These are phyloP conservation scores for Bipolaris sorokiniana DNA, from an alignment of 2,329 filamentous ascomycete species.

Conservation along the genomic window DNA sequence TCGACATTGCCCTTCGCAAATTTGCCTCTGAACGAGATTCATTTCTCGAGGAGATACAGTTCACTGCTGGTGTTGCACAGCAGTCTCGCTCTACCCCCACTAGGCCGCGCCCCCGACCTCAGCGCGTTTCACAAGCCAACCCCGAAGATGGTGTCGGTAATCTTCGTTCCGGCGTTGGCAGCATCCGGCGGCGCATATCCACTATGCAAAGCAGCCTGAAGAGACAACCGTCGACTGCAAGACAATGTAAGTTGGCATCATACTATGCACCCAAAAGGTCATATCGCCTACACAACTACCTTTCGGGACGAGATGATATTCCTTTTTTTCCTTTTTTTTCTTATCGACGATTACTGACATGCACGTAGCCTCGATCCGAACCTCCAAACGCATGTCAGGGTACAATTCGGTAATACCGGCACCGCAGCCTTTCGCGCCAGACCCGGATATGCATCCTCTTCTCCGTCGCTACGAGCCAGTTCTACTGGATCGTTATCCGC, in stretches of 20 bases:
- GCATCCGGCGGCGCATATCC: conserved; percentile 89
- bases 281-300: not conserved
- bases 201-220: conserved; percentile 92
- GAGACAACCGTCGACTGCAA: conserved; percentile 77
- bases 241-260: conserved; percentile 67
- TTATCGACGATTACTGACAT: conserved; percentile 32
- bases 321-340: conserved; percentile 27
- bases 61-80: conserved; percentile 75
- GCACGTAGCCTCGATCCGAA: conserved; percentile 68
- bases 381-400: conserved; percentile 87
- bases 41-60: conserved; percentile 89
- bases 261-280: not conserved
- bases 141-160: conserved; percentile 61
- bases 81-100: conserved; percentile 59
- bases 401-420: conserved; percentile 98
- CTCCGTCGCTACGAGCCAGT: conserved; percentile 95
- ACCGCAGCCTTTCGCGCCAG: conserved; percentile 86
- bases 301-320: conserved; percentile 9
- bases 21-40: conserved; percentile 94
- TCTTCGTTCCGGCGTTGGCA: conserved; percentile 72
- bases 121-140: conserved; percentile 67
- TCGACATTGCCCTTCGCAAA: conserved; percentile 89
- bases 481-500: conserved; percentile 91
- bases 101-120: conserved; percentile 76
- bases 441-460: conserved; percentile 93